Conservation (phyloP, 805 yeast genomes). For the Schwanniomyces occidentalis region DNA sequence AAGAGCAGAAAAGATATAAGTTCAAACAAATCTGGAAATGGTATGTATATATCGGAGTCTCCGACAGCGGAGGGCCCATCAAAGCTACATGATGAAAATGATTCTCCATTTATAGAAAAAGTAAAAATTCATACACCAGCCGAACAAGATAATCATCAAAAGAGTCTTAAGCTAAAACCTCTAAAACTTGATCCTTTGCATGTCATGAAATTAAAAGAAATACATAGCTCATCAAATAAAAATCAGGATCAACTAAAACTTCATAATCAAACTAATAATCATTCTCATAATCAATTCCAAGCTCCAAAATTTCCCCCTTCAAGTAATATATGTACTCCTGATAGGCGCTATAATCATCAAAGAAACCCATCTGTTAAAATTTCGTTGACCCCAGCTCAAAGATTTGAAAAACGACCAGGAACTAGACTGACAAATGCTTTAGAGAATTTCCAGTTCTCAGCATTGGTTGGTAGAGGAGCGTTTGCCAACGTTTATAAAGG, state of each 20-base stretch:
- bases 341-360: conserved; percentile 11
- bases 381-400: conserved; percentile 53
- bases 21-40: background rate
- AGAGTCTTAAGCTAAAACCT: no score
- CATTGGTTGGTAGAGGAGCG: conserved; percentile 85
- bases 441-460: conserved; percentile 53
- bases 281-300: no score
- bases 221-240: no score
- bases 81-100: conserved; percentile 11
- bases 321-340: conserved; percentile 9
- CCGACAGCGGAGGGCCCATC: conserved; percentile 8
- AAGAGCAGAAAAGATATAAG: no score
- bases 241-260: no score
- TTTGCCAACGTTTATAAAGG: conserved; percentile 86
- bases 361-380: conserved; percentile 36
- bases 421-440: conserved; percentile 40
- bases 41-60: background rate
- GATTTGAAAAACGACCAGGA: conserved; percentile 45
- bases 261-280: no score
- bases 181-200: no score
- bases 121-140: no score
- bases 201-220: no score
- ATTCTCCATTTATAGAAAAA: conserved; percentile 19
- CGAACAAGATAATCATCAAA: no score
- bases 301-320: no score